Evolutionary conservation across 2,329 filamentous ascomycete genomes (phyloP).

Genomic region (Penicillium expansum): DNA sequence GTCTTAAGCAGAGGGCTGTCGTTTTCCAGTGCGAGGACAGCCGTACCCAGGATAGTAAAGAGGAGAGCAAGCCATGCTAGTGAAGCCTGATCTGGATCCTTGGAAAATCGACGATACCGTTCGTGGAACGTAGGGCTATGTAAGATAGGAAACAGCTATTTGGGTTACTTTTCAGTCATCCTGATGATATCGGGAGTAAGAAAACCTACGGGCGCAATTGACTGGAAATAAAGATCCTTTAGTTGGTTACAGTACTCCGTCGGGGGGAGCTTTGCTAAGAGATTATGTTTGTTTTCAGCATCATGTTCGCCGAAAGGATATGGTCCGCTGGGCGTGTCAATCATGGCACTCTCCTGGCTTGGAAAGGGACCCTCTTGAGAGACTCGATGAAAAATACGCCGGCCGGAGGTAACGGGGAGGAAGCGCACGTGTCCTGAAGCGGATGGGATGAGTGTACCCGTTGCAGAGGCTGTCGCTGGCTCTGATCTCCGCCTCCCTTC

Average conservation of each 20-base stretch:
- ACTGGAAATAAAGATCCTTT: not conserved
- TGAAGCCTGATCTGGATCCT: slow-evolving; percentile 19
- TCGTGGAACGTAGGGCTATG: slow-evolving; percentile 29
- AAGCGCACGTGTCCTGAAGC: not conserved
- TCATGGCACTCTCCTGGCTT: not conserved
- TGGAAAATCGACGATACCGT: slow-evolving; percentile 23
- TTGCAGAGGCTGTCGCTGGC: not conserved
- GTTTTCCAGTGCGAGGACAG: slow-evolving; percentile 25
- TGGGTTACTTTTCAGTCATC: not conserved
- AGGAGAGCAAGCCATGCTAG: slow-evolving; percentile 25
- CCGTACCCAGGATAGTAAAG: slow-evolving; percentile 18
- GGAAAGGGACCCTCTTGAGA: not conserved
- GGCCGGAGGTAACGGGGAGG: not conserved
- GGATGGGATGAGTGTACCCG: not conserved
- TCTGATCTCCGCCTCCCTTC: not conserved
- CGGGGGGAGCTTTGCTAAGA: not conserved
- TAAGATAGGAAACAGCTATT: slow-evolving; percentile 28
- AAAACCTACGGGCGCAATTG: not conserved
- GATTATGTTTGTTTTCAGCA: not conserved
- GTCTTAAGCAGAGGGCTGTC: slow-evolving; percentile 23
- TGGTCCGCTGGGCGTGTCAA: not conserved
- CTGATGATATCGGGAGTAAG: not conserved
- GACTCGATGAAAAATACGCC: not conserved
- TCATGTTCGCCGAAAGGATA: not conserved
- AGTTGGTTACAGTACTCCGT: not conserved